Conservation (phyloP, 2,329 filamentous ascomycete species). For the Ophiocordyceps camponoti-leonardi region DNA sequence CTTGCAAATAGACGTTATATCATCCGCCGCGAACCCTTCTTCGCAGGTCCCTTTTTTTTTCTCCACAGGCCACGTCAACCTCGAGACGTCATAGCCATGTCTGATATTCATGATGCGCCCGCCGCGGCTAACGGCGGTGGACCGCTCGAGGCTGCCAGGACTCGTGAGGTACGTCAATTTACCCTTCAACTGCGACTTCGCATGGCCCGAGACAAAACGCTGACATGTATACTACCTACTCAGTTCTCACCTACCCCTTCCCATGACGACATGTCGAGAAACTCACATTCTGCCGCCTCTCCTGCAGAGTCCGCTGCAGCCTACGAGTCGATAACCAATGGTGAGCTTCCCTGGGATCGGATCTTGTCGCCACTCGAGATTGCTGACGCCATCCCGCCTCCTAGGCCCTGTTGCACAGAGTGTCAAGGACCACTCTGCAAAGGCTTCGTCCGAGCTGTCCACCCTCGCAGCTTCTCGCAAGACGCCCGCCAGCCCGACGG, state of each 20-base stretch:
- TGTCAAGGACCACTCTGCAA: slow-evolving; percentile 36
- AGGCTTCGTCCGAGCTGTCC: slow-evolving; percentile 37
- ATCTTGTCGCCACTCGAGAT: not conserved
- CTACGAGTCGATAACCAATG: slow-evolving; percentile 28
- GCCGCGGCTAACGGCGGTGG: slow-evolving; percentile 27
- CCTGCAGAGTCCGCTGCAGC: slow-evolving; percentile 29
- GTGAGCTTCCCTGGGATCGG: slow-evolving; percentile 10
- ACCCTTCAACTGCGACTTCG: not conserved
- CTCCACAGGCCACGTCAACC: not conserved
- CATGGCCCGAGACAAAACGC: slow-evolving; percentile 2
- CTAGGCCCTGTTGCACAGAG: slow-evolving; percentile 42
- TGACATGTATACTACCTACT: slow-evolving; percentile 3
- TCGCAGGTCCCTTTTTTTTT: not conserved
- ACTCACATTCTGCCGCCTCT: slow-evolving; percentile 1
- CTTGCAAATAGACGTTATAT: not conserved
- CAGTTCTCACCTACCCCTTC: slow-evolving; percentile 2
- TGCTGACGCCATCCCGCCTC: not conserved
- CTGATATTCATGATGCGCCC: slow-evolving; percentile 13
- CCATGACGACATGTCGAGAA: not conserved
- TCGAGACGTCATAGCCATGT: slow-evolving; percentile 6
- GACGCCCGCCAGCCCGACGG: slow-evolving; percentile 33
- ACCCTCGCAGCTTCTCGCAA: slow-evolving; percentile 40
- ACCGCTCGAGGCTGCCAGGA: slow-evolving; percentile 28
- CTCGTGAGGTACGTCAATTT: slow-evolving; percentile 30
- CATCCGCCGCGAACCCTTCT: not conserved